Evolutionary conservation across 2,329 filamentous ascomycete species (phyloP).

Genomic region (Fusarium tupiense): DNA sequence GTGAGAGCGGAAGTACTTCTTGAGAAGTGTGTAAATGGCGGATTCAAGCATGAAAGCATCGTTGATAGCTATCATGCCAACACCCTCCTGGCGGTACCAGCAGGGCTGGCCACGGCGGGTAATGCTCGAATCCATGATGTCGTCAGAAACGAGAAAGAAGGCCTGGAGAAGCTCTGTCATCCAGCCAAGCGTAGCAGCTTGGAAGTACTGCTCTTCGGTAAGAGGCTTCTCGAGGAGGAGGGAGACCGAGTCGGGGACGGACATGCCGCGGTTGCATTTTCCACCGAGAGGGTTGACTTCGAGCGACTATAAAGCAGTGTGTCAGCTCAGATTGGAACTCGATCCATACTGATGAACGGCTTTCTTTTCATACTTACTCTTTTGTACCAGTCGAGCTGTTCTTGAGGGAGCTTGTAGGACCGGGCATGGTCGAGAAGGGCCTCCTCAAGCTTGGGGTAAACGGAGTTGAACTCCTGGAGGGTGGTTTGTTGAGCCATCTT

Average conservation of each 20-base stretch:
- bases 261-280: constrained; percentile 99
- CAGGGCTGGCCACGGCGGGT: constrained; percentile 94
- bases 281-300: constrained; percentile 89
- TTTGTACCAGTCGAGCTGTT: constrained; percentile 87
- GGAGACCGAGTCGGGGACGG: constrained; percentile 89
- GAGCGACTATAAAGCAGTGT: constrained; percentile 61
- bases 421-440: constrained; percentile 82
- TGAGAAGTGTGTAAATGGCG: constrained; percentile 88
- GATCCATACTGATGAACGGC: not conserved
- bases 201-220: constrained; percentile 84
- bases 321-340: not conserved
- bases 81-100: constrained; percentile 91
- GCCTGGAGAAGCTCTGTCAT: constrained; percentile 98
- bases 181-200: constrained; percentile 90
- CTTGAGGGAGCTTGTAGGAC: constrained; percentile 83
- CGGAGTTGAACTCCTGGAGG: constrained; percentile 85
- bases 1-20: constrained; percentile 91
- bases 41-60: constrained; percentile 96
- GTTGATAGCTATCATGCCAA: constrained; percentile 98
- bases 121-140: constrained; percentile 97
- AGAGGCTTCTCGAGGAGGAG: constrained; percentile 79
- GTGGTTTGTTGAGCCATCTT: constrained; percentile 77
- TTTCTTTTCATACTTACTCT: constrained; percentile 62
- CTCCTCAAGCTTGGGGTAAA: constrained; percentile 87
- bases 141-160: constrained; percentile 98